Percentiles rank a stretch among this genome's conserved stretches.
Evolutionary conservation across 148 eudicot species (phyloP).

Genomic region (Spergularia bocconei): DNA sequence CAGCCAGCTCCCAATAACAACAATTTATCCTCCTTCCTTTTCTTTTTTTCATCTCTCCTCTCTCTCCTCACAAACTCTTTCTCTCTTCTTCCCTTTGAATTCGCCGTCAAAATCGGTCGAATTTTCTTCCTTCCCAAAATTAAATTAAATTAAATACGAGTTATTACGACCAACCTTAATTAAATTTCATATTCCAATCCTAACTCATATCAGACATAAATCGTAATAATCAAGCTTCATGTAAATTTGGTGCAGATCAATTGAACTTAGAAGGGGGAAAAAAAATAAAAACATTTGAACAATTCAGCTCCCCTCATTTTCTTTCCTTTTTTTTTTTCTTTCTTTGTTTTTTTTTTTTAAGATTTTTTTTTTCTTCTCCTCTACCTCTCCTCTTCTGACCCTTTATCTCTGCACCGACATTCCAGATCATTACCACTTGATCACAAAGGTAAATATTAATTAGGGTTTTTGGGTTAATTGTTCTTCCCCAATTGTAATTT

Average conservation of each 20-base stretch:
- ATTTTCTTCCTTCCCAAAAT: neutral
- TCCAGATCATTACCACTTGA: constrained; percentile 7
- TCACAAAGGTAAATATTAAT: constrained; percentile 20
- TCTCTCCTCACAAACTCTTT: neutral
- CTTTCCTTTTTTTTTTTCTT: neutral
- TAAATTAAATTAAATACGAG: neutral
- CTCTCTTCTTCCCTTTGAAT: neutral
- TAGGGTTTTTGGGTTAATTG: neutral
- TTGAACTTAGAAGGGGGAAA: too few species aligned
- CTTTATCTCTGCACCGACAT: constrained; percentile 22
- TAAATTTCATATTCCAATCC: neutral
- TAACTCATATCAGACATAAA: neutral
- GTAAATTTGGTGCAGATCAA: neutral
- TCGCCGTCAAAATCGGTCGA: constrained; percentile 34
- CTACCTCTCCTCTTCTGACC: neutral
- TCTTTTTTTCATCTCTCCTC: neutral
- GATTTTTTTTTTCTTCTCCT: neutral
- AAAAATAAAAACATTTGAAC: neutral
- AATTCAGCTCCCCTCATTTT: constrained; percentile 14
- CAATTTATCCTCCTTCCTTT: neutral
- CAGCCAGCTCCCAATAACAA: constrained; percentile 12
- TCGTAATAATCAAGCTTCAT: neutral
- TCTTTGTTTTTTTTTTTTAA: constrained; percentile 1
- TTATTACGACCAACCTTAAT: neutral
- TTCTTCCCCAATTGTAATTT: neutral